Conservation (phyloP, 2,329 filamentous ascomycete genomes). For the Arthroderma sp. region DNA sequence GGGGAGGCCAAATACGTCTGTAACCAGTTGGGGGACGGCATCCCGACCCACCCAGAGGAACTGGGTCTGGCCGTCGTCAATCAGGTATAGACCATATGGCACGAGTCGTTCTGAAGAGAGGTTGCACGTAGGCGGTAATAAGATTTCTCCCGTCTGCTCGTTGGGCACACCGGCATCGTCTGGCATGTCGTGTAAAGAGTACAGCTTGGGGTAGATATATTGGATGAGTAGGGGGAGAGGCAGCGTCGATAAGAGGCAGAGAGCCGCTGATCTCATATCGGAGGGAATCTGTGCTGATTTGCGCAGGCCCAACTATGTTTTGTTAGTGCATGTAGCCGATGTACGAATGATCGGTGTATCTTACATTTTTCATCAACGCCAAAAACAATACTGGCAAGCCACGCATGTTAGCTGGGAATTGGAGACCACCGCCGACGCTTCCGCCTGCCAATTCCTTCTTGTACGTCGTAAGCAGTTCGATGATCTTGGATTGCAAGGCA, state of each 20-base stretch:
- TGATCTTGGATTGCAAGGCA: slow-evolving; percentile 77
- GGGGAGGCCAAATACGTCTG: slow-evolving; percentile 78
- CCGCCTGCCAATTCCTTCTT: slow-evolving; percentile 92
- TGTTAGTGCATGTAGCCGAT: slow-evolving; percentile 13
- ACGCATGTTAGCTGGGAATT: slow-evolving; percentile 85
- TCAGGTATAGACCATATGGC: slow-evolving; percentile 83
- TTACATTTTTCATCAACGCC: slow-evolving; percentile 87
- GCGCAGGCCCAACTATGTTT: slow-evolving; percentile 54
- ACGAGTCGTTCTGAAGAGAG: slow-evolving; percentile 78
- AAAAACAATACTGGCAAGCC: slow-evolving; percentile 83
- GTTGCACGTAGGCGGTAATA: slow-evolving; percentile 72
- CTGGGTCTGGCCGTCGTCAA: slow-evolving; percentile 94
- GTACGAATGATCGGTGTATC: slow-evolving; percentile 15
- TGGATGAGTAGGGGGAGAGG: slow-evolving; percentile 82
- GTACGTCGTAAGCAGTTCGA: slow-evolving; percentile 87
- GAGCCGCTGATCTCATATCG: slow-evolving; percentile 81
- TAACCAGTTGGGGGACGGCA: slow-evolving; percentile 73
- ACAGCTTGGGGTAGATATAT: slow-evolving; percentile 77
- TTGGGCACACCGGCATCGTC: slow-evolving; percentile 81
- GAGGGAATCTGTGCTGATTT: slow-evolving; percentile 90
- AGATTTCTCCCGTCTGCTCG: slow-evolving; percentile 72
- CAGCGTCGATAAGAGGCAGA: slow-evolving; percentile 87
- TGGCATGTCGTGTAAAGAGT: slow-evolving; percentile 91
- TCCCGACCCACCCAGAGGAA: slow-evolving; percentile 95
- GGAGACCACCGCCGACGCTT: slow-evolving; percentile 84